These are phyloP conservation scores for Arthrobotrys conoides DNA, from an alignment of 2,329 filamentous ascomycete genomes.

Conservation along the genomic window DNA sequence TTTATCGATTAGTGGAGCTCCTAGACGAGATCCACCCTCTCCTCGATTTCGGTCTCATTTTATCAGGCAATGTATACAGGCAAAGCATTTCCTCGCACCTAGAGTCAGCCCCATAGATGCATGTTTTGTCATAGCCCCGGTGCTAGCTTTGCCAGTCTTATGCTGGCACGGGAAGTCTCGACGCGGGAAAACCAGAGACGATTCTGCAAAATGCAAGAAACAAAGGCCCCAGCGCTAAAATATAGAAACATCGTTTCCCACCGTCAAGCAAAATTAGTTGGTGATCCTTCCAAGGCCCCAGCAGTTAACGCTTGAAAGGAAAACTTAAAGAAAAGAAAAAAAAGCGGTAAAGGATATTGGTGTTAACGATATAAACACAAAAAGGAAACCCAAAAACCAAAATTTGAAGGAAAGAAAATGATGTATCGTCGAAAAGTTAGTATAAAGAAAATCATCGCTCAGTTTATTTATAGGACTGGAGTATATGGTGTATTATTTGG, in stretches of 20 bases:
- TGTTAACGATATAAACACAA: background rate
- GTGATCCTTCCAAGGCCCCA: constrained; percentile 20
- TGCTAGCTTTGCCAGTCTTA: no score
- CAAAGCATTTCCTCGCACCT: background rate
- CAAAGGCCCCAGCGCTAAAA: background rate
- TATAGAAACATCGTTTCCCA: constrained; percentile 28
- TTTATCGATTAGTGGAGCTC: background rate
- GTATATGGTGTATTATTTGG: constrained; percentile 25
- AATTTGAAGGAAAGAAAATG: background rate
- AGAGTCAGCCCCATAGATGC: no score
- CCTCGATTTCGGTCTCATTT: background rate
- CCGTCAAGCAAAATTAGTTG: constrained; percentile 21
- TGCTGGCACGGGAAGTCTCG: background rate
- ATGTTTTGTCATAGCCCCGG: no score
- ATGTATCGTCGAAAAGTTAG: background rate
- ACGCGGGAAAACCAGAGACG: background rate
- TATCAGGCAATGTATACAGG: background rate
- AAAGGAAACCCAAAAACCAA: constrained; percentile 8
- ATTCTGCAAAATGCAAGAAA: constrained; percentile 11
- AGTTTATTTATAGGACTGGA: background rate
- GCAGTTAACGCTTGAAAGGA: constrained; percentile 13
- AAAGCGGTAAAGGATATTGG: constrained; percentile 16
- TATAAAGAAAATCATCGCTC: background rate
- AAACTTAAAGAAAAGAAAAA: constrained; percentile 21
- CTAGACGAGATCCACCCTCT: background rate